A percentile compares a stretch with the other conserved stretches of the same genome.
phyloP scores from a whole-genome alignment of 805 yeast species.

The Saitoella complicata region DNA sequence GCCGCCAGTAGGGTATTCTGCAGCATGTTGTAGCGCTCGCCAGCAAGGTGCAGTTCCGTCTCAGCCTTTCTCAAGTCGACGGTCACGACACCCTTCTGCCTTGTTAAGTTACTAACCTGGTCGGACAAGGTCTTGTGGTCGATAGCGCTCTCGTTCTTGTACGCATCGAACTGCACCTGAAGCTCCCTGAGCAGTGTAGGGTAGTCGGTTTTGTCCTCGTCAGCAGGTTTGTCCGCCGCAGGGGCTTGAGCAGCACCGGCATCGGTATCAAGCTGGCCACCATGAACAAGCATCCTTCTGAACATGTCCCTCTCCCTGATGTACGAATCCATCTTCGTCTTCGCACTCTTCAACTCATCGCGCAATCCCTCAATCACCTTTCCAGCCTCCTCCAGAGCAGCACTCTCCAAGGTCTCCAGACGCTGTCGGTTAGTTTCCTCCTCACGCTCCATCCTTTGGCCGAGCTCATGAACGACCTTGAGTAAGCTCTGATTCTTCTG shows the following conservation, averaged over 20 bases:
- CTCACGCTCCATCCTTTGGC: constrained; percentile 48
- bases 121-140: constrained; percentile 35
- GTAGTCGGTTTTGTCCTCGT: constrained; percentile 5
- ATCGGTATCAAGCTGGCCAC: neutral
- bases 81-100: constrained; percentile 31
- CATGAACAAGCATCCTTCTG: constrained; percentile 20
- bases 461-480: constrained; percentile 51
- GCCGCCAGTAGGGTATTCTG: constrained; percentile 27
- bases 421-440: constrained; percentile 25
- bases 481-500: constrained; percentile 59
- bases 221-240: constrained; percentile 1
- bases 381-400: constrained; percentile 22
- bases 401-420: constrained; percentile 17
- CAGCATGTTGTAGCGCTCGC: constrained; percentile 33
- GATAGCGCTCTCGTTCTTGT: constrained; percentile 26
- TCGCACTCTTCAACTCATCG: constrained; percentile 28
- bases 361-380: constrained; percentile 19
- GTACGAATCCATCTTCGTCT: constrained; percentile 36
- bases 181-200: constrained; percentile 18
- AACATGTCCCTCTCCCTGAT: constrained; percentile 57
- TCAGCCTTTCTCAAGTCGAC: constrained; percentile 37
- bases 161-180: constrained; percentile 22
- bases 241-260: constrained; percentile 3
- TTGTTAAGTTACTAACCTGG: constrained; percentile 26
- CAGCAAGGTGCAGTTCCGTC: constrained; percentile 37